Evolutionary conservation across 2,329 filamentous ascomycete genomes (phyloP), one percentile per base, ranked within the genome.

Genomic region (Westerdykella ornata): DNA sequence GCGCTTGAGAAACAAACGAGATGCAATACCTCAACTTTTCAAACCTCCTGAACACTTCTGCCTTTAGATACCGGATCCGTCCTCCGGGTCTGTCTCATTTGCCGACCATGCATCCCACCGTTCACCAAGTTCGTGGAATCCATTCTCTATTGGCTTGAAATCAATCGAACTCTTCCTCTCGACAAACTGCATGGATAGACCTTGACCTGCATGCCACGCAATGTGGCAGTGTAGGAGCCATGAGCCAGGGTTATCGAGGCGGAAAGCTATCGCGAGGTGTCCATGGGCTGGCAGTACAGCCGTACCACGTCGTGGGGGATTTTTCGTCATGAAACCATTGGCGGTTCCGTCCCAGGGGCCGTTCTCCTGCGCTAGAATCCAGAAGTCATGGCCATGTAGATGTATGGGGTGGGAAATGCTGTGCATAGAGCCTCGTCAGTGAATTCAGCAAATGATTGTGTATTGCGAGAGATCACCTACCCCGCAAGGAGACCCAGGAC

Each of bases 211-310:
- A 35, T 67, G 64, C 60, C 62, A 67, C 4, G 57, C 62, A 36
- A 67, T 63, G 18, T 67, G 62, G 42, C 63, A 66, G 44, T 66
- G 63, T 55, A 65, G 57, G 4, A 65, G 42, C 63, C 63, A 67
- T 1, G 52, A 53, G 8, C 64, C 64, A 1, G 62, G 63, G 19
- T 66, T 66, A 22, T 66, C 59, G 0, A 59, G 60, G 50, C 62
- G 46, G 30, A 65, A 67, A 0, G 56, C 64, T 8, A 67, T 12
- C 3, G 60, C 62, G 13, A 66, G 34, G 32, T 57, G 63, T 0
- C 64, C 63, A 13, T 49, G 49, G 1, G 48, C 48, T 4, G 59
- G 60, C 9, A 66, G 38, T 42, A 63, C 52, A 0, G 56, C 61
- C 0, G 57, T 61, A 26, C 66, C 64, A 3, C 64, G 41, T 1